Conservation (phyloP, 2,329 filamentous ascomycete genomes). For the Fusarium sp. region DNA sequence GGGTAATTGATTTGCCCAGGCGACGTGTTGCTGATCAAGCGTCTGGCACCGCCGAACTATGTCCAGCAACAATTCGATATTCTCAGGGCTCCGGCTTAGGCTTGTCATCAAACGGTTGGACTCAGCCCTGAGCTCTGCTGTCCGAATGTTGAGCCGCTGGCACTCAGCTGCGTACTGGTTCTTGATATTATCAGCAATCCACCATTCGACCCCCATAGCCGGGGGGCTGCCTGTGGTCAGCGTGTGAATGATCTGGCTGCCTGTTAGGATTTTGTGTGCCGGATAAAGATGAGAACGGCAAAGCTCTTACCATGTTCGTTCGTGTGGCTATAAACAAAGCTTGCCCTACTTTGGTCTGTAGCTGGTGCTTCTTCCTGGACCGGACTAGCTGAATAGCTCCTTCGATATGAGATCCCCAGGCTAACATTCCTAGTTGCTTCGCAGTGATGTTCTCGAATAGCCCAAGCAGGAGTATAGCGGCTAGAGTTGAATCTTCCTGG, state of each 20-base stretch:
- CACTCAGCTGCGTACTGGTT: constrained; percentile 61
- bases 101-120: constrained; percentile 62
- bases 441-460: constrained; percentile 71
- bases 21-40: constrained; percentile 63
- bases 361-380: constrained; percentile 65
- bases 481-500: constrained; percentile 67
- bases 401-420: constrained; percentile 73
- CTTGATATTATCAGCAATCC: constrained; percentile 64
- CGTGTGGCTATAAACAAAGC: constrained; percentile 69
- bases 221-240: constrained; percentile 64
- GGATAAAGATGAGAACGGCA: neutral
- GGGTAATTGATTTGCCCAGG: constrained; percentile 64
- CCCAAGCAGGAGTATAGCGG: constrained; percentile 68
- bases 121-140: constrained; percentile 66
- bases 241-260: constrained; percentile 65
- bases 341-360: constrained; percentile 63
- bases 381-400: constrained; percentile 71
- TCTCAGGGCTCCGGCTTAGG: constrained; percentile 59
- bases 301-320: constrained; percentile 64
- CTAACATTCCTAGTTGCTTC: constrained; percentile 63
- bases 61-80: constrained; percentile 61
- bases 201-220: constrained; percentile 67
- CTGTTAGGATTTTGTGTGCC: constrained; percentile 10
- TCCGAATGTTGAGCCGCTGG: constrained; percentile 64
- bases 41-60: constrained; percentile 63